Evolutionary conservation across 139 green algal genomes (phyloP).

Genomic region (Chlorella sp.): DNA sequence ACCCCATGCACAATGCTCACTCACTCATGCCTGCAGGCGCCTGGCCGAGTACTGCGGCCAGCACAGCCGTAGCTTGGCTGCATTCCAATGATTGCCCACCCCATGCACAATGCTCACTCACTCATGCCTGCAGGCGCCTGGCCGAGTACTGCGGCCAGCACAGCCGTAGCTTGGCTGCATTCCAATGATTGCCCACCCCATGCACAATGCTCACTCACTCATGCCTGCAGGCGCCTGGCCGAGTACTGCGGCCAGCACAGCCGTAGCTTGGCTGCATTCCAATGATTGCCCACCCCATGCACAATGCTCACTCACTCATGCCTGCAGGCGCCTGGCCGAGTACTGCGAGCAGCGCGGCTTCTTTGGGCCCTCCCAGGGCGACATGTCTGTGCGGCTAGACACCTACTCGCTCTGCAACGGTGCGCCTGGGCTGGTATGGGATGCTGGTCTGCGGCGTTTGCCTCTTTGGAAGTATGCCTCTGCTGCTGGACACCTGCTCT

Average conservation of each 20-base stretch:
- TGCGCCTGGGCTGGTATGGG: too few relatives aligned
- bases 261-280: too few relatives aligned
- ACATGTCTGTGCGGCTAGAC: constrained; percentile 52
- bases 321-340: constrained; percentile 31
- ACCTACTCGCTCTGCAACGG: constrained; percentile 5
- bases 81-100: too few relatives aligned
- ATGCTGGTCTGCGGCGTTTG: neutral
- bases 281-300: neutral
- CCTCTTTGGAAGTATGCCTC: neutral
- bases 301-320: neutral
- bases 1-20: neutral
- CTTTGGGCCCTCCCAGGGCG: constrained; percentile 39
- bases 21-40: too few relatives aligned
- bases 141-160: too few relatives aligned
- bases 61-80: too few relatives aligned
- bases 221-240: constrained; percentile 26
- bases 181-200: neutral
- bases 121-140: too few relatives aligned
- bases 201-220: neutral
- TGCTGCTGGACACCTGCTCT: too few relatives aligned
- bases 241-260: too few relatives aligned
- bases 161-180: too few relatives aligned
- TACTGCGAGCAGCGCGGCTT: constrained; percentile 41
- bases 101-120: neutral
- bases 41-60: too few relatives aligned